Percentiles rank a stretch among this genome's conserved stretches.
Conservation (phyloP, 495 filamentous ascomycete species). For the Podospora comata region DNA sequence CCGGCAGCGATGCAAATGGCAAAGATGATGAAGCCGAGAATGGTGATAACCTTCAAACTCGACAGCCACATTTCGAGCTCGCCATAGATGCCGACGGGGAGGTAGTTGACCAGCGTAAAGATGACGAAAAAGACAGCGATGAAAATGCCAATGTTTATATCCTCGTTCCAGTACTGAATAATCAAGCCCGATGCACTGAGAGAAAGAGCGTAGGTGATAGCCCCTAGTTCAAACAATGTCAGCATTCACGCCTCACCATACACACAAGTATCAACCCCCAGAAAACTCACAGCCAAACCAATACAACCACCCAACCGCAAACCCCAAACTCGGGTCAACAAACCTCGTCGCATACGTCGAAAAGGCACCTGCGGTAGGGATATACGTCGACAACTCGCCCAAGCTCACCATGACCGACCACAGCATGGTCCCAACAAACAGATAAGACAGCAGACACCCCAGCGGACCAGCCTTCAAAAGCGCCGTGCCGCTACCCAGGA, state of each 20-base stretch:
- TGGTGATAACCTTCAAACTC: constrained; percentile 70
- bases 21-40: constrained; percentile 65
- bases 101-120: constrained; percentile 62
- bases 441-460: constrained; percentile 64
- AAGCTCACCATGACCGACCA: constrained; percentile 57
- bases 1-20: constrained; percentile 66
- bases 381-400: constrained; percentile 72
- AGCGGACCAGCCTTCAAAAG: constrained; percentile 62
- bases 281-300: constrained; percentile 43
- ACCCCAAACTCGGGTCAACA: constrained; percentile 69
- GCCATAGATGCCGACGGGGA: constrained; percentile 66
- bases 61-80: constrained; percentile 75
- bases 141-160: constrained; percentile 58
- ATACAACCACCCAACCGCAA: constrained; percentile 71
- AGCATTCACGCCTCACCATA: neutral
- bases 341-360: constrained; percentile 71
- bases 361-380: constrained; percentile 73
- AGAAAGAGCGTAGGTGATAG: constrained; percentile 70
- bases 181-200: constrained; percentile 70
- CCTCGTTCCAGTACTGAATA: constrained; percentile 68
- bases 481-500: constrained; percentile 65
- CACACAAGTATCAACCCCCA: neutral
- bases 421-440: constrained; percentile 64
- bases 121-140: constrained; percentile 74
- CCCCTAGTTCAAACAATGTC: constrained; percentile 26